A percentile compares a stretch with the other conserved stretches of the same genome.
Conservation (phyloP, 345 rosid species). For the Fremontodendron californicum region DNA sequence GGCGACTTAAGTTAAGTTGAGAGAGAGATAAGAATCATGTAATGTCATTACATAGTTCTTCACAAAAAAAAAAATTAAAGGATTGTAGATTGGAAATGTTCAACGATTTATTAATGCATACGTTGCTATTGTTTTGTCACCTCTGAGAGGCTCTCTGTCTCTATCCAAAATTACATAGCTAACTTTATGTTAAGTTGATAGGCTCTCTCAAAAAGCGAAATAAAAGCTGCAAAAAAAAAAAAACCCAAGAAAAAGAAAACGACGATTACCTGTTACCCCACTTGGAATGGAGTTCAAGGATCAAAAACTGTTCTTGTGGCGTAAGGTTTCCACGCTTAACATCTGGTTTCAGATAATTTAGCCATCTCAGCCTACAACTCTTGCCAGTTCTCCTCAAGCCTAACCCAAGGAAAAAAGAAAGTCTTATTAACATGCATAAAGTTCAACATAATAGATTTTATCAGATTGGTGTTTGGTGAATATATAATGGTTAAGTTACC, state of each 20-base stretch:
- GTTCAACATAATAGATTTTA: background rate
- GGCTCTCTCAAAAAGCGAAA: background rate
- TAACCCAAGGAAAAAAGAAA: background rate
- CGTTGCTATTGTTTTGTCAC: background rate
- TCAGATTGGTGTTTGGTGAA: background rate
- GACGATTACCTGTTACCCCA: constrained; percentile 49
- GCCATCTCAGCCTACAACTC: constrained; percentile 76
- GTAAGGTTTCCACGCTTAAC: constrained; percentile 62
- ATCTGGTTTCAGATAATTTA: constrained; percentile 69
- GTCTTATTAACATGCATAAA: background rate
- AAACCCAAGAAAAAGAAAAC: background rate
- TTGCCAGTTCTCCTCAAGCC: constrained; percentile 68
- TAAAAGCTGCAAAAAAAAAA: background rate
- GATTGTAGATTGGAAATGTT: no score
- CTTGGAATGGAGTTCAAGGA: constrained; percentile 59
- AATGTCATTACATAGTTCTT: background rate
- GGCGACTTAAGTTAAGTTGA: background rate
- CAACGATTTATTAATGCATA: background rate
- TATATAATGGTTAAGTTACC: constrained; percentile 35
- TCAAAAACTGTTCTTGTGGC: constrained; percentile 53
- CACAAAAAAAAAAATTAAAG: background rate
- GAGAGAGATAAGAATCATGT: background rate
- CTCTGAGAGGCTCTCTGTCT: background rate
- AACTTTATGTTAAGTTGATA: background rate
- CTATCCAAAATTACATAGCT: background rate